phyloP scores from a whole-genome alignment of 352 stramenopile species.

The Lagenidium sp. region DNA sequence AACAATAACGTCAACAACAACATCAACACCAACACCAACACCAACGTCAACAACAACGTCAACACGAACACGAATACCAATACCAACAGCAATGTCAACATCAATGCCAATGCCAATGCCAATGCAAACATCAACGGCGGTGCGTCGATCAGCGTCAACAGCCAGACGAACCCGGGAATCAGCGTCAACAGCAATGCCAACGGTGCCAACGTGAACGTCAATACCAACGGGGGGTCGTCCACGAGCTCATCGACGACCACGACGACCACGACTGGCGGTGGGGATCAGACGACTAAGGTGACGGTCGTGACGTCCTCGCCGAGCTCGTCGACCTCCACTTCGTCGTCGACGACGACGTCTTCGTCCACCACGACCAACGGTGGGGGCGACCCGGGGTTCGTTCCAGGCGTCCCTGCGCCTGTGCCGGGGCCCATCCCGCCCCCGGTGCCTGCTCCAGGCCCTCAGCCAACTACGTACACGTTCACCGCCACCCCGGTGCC shows the following conservation, averaged over 20 bases:
- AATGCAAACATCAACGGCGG: conserved; percentile 1
- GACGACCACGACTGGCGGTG: not conserved
- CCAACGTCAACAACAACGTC: not conserved
- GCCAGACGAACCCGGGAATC: not conserved
- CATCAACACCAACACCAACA: not conserved
- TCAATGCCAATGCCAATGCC: conserved; percentile 1
- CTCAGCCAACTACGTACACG: too few relatives aligned
- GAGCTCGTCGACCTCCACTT: too few relatives aligned
- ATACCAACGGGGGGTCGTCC: not conserved
- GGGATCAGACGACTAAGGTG: too few relatives aligned
- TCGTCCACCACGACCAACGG: too few relatives aligned
- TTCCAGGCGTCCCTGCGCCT: too few relatives aligned
- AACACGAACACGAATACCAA: not conserved
- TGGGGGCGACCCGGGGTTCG: too few relatives aligned
- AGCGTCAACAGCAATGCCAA: conserved; percentile 3
- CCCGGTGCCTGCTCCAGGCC: too few relatives aligned
- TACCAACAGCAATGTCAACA: conserved; percentile 4
- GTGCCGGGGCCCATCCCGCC: too few relatives aligned
- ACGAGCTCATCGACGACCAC: not conserved
- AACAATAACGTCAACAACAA: conserved; percentile 5
- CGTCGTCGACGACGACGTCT: too few relatives aligned
- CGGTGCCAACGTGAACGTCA: not conserved
- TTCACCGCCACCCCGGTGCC: too few relatives aligned
- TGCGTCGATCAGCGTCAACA: not conserved
- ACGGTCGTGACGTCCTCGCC: too few relatives aligned